Conservation (phyloP, 164 flowering plant species). For the Sextonia rubra region DNA sequence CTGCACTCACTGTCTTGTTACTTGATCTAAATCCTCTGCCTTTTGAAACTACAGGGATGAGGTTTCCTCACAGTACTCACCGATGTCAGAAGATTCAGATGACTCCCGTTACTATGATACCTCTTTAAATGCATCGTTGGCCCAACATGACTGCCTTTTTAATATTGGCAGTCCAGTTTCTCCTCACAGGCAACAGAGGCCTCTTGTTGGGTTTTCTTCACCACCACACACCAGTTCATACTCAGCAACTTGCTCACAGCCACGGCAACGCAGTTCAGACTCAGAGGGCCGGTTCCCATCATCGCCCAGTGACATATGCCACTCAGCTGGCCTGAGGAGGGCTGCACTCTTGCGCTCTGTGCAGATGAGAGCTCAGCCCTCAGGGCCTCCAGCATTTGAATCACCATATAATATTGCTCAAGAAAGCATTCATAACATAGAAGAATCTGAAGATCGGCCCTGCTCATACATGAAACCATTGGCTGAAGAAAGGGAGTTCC, state of each 20-base stretch:
- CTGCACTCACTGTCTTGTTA: not conserved
- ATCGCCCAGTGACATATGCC: slow-evolving; percentile 97
- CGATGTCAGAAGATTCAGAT: slow-evolving; percentile 94
- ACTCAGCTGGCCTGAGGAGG: slow-evolving; percentile 88
- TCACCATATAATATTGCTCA: slow-evolving; percentile 26
- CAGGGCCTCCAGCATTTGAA: slow-evolving; percentile 43
- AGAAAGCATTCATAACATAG: slow-evolving; percentile 42
- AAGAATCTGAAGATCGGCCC: slow-evolving; percentile 41
- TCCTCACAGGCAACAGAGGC: slow-evolving; percentile 63
- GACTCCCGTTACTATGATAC: slow-evolving; percentile 66
- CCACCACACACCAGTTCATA: slow-evolving; percentile 29
- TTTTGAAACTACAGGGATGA: slow-evolving; percentile 59
- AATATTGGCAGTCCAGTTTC: slow-evolving; percentile 77
- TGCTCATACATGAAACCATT: slow-evolving; percentile 48
- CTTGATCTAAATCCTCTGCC: not conserved
- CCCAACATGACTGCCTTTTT: slow-evolving; percentile 47
- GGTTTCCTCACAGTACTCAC: slow-evolving; percentile 66
- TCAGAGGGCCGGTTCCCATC: slow-evolving; percentile 91
- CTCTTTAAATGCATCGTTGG: slow-evolving; percentile 27
- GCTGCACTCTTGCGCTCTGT: slow-evolving; percentile 91
- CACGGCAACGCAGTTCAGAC: slow-evolving; percentile 78
- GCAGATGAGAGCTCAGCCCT: slow-evolving; percentile 84
- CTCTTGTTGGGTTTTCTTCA: slow-evolving; percentile 29
- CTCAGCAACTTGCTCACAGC: slow-evolving; percentile 42
- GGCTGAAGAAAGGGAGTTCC: slow-evolving; percentile 47